Conservation (phyloP, 2,329 filamentous ascomycete genomes). For the Cercospora sojina region DNA sequence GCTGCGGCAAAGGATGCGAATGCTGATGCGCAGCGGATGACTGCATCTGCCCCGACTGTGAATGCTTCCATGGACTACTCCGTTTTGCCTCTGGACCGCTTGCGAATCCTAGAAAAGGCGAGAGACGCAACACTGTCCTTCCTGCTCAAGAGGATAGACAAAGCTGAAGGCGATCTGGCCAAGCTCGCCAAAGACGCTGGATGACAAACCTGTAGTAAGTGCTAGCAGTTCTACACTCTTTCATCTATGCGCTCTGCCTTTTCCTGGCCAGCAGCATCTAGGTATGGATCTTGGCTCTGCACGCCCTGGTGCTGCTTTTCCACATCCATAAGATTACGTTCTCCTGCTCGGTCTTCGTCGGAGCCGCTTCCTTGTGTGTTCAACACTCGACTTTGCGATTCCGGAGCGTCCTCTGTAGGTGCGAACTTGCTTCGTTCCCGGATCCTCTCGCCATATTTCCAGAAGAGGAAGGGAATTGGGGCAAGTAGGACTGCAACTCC, state of each 20-base stretch:
- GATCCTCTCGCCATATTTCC: constrained; percentile 20
- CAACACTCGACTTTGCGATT: background rate
- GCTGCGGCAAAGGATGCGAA: background rate
- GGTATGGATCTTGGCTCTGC: constrained; percentile 16
- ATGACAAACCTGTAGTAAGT: background rate
- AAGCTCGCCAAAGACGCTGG: constrained; percentile 1
- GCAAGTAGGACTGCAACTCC: constrained; percentile 43
- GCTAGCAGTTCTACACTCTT: no score
- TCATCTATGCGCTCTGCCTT: constrained; percentile 18
- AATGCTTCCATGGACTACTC: constrained; percentile 42
- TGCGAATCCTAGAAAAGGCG: constrained; percentile 49
- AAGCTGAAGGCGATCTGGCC: constrained; percentile 43
- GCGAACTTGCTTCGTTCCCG: constrained; percentile 22
- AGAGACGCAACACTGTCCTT: constrained; percentile 55
- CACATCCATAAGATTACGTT: background rate
- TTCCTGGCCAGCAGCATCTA: constrained; percentile 23
- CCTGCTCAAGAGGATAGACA: constrained; percentile 54
- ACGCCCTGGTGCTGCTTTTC: background rate
- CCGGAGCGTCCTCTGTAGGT: constrained; percentile 11
- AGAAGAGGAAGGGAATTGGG: constrained; percentile 34
- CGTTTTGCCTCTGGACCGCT: constrained; percentile 42
- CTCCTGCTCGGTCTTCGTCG: background rate
- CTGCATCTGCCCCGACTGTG: constrained; percentile 9
- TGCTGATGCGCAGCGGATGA: background rate
- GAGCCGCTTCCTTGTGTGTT: background rate